Percentiles rank a stretch among this genome's conserved stretches.
Conservation (phyloP, 495 filamentous ascomycete genomes). For the Aspergillus bertholletiae region DNA sequence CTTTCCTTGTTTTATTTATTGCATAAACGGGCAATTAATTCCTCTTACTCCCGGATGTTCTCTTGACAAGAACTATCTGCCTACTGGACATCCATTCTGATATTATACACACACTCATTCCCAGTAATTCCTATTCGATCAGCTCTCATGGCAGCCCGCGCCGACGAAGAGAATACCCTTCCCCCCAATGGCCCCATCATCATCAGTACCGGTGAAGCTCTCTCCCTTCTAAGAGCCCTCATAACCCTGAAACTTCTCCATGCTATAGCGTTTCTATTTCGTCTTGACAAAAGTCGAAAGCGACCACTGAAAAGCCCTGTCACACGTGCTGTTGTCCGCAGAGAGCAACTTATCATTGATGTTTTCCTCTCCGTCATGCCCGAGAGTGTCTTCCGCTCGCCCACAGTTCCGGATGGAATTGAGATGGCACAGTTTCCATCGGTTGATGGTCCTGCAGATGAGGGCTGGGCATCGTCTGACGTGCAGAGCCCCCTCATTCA, state of each 20-base stretch:
- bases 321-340: constrained; percentile 10
- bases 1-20: no score
- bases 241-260: constrained; percentile 13
- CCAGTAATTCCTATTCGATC: no score
- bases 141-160: background rate
- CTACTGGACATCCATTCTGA: no score
- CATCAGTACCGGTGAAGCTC: constrained; percentile 1
- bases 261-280: constrained; percentile 2
- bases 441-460: background rate
- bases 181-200: background rate
- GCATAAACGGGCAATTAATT: no score
- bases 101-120: no score
- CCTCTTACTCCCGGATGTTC: no score
- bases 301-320: background rate
- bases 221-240: constrained; percentile 1
- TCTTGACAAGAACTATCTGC: no score
- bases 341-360: constrained; percentile 14
- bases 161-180: background rate
- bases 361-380: constrained; percentile 9
- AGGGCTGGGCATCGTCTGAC: background rate
- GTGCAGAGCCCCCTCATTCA: background rate
- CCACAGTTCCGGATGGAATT: background rate
- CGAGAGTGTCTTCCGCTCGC: background rate
- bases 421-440: background rate
- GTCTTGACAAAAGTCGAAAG: background rate